These are phyloP conservation scores for Microdochium nivale DNA, from an alignment of 2,329 filamentous ascomycete genomes.

Conservation along the genomic window DNA sequence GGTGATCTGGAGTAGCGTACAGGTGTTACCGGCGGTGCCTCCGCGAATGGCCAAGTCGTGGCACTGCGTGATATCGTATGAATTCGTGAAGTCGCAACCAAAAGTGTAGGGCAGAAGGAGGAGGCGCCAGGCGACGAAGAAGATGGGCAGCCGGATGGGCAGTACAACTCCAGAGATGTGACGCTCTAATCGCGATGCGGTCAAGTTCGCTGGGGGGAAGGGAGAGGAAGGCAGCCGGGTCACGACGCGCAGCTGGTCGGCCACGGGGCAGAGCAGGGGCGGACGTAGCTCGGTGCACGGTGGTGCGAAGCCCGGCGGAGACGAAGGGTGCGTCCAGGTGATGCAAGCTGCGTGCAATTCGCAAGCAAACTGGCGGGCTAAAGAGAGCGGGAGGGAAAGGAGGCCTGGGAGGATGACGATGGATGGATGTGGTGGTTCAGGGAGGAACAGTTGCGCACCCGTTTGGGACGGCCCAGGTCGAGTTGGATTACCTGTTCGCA, in stretches of 20 bases:
- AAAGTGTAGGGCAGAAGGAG: not conserved
- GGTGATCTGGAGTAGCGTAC: not conserved
- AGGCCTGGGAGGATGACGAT: conserved; percentile 4
- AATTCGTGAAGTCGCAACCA: not conserved
- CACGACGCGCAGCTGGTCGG: not conserved
- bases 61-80: conserved; percentile 1
- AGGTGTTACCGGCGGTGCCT: not conserved
- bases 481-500: conserved; percentile 21
- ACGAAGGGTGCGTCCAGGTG: not conserved
- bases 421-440: conserved; percentile 9
- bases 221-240: not conserved
- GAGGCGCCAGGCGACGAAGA: not conserved
- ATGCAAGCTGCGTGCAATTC: not conserved
- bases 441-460: conserved; percentile 4
- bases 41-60: not conserved
- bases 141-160: not conserved
- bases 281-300: not conserved
- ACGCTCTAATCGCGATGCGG: not conserved
- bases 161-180: not conserved
- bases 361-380: not conserved
- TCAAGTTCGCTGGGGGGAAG: not conserved
- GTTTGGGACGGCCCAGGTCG: not conserved
- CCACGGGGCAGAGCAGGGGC: not conserved
- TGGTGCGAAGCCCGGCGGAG: not conserved
- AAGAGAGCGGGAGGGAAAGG: conserved; percentile 3